A percentile compares a stretch with the other conserved stretches of the same genome.
Evolutionary conservation across 1,139 yeast species (phyloP).

Genomic region (Wickerhamiella pararugosa): DNA sequence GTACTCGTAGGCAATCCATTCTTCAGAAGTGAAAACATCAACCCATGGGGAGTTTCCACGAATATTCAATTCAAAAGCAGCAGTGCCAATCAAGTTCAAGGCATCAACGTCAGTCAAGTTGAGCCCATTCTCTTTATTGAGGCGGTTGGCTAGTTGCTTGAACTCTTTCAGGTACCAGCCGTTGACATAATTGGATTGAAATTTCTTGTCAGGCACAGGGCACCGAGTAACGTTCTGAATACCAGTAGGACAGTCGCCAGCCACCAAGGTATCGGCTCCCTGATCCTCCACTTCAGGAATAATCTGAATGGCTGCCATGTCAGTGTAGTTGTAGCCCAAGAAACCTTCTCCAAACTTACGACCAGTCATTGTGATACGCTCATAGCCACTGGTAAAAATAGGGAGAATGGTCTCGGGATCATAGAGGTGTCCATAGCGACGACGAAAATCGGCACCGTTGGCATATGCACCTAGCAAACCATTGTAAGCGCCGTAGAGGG

Average conservation of each 20-base stretch:
- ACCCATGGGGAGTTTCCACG: conserved; percentile 42
- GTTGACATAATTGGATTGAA: not conserved
- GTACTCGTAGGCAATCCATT: conserved; percentile 36
- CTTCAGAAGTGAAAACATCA: conserved; percentile 39
- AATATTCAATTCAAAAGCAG: conserved; percentile 44
- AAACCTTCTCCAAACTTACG: conserved; percentile 30
- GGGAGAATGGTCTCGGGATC: conserved; percentile 24
- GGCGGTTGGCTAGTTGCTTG: conserved; percentile 27
- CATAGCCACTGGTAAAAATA: conserved; percentile 27
- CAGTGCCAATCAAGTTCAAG: conserved; percentile 32
- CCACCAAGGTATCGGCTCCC: conserved; percentile 31
- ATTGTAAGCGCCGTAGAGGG: conserved; percentile 24
- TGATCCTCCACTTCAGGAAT: conserved; percentile 25
- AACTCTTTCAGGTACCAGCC: conserved; percentile 21
- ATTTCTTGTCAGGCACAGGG: conserved; percentile 12
- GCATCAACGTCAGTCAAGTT: conserved; percentile 32
- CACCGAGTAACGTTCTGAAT: conserved; percentile 8
- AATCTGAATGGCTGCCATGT: conserved; percentile 24
- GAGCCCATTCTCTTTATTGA: conserved; percentile 30
- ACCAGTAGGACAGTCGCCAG: conserved; percentile 15
- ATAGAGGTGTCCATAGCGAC: conserved; percentile 26
- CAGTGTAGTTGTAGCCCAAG: conserved; percentile 26
- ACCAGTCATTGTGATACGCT: conserved; percentile 29
- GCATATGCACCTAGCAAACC: conserved; percentile 22
- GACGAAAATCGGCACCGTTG: conserved; percentile 24